phyloP scores from a whole-genome alignment of 1,139 yeast species.

The Hemisphaericaspora lyxosophila region DNA sequence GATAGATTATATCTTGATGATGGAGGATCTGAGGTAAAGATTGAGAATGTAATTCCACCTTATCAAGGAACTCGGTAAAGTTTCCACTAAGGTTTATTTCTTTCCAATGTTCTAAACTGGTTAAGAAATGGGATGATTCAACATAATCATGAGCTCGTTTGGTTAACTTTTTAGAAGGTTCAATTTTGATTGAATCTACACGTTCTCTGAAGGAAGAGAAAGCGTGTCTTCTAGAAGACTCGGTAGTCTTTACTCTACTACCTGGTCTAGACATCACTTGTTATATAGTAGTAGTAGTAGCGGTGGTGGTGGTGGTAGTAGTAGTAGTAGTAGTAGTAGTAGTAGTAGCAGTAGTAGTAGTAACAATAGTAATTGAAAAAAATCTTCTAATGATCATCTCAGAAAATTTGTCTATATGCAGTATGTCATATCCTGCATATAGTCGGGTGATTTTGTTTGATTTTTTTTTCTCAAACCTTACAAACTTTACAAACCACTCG shows the following conservation, averaged over 20 bases:
- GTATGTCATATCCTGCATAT: too few species aligned
- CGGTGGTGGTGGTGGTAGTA: too few species aligned
- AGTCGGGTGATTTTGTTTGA: too few species aligned
- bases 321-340: too few species aligned
- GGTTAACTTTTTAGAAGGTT: constrained; percentile 67
- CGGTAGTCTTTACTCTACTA: constrained; percentile 43
- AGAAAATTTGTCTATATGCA: too few species aligned
- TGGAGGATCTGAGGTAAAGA: constrained; percentile 80
- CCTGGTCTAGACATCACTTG: constrained; percentile 5
- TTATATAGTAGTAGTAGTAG: too few species aligned
- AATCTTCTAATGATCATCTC: too few species aligned
- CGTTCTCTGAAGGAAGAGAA: constrained; percentile 80
- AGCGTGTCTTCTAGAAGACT: constrained; percentile 59
- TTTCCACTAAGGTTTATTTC: constrained; percentile 79
- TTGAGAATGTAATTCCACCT: constrained; percentile 55
- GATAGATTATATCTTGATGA: constrained; percentile 64
- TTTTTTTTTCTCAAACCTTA: too few species aligned
- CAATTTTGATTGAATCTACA: constrained; percentile 80
- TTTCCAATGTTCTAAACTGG: constrained; percentile 83
- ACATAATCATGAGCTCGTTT: constrained; percentile 69
- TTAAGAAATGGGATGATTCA: constrained; percentile 74
- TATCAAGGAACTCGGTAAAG: constrained; percentile 63
- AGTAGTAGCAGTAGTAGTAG: too few species aligned
- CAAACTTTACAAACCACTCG: too few species aligned
- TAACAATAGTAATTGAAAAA: too few species aligned